Evolutionary conservation across 2,329 filamentous ascomycete species (phyloP), one percentile per base, ranked within the genome.

Genomic region (Neocatenulostroma microsporum): DNA sequence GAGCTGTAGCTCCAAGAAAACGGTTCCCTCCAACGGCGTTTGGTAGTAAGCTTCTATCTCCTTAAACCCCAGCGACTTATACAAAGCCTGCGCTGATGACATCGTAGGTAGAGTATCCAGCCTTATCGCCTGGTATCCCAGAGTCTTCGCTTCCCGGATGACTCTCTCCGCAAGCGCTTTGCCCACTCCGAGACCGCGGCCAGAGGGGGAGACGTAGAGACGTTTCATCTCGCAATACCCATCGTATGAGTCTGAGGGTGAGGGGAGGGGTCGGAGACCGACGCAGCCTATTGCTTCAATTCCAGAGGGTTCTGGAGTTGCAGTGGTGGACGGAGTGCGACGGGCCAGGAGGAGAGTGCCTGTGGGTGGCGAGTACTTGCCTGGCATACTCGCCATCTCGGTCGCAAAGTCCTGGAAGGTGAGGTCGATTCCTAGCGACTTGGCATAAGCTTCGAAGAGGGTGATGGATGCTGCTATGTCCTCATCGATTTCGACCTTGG

Each of bases 61-160:
- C 43, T 58, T 56, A 53, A 79, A 78, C 2, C 75, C 73, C 41
- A 66, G 51, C 4, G 51, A 52, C 32, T 51, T 51, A 56, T 79
- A 78, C 45, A 77, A 45, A 21, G 47, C 53, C 40, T 63, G 62
- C 14, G 75, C 74, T 9, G 61, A 58, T 10, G 43, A 53, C 75
- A 78, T 78, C 5, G 50, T 59, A 7, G 63, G 55, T 39, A 79
- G 48, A 12, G 74, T 78, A 58, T 79, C 74, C 11, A 78, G 61
- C 37, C 69, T 59, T 50, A 78, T 67, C 39, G 69, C 66, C 8
- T 48, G 44, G 50, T 78, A 79, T 0, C 69, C 70, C 28, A 71
- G 38, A 4, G 58, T 48, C 39, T 49, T 61, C 15, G 73, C 75
- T 21, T 59, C 55, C 4, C 53, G 50, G 4, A 78, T 48, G 3